Base-by-base conservation (phyloP, 2,329 filamentous ascomycete species). In the Monilinia fructigena region DNA sequence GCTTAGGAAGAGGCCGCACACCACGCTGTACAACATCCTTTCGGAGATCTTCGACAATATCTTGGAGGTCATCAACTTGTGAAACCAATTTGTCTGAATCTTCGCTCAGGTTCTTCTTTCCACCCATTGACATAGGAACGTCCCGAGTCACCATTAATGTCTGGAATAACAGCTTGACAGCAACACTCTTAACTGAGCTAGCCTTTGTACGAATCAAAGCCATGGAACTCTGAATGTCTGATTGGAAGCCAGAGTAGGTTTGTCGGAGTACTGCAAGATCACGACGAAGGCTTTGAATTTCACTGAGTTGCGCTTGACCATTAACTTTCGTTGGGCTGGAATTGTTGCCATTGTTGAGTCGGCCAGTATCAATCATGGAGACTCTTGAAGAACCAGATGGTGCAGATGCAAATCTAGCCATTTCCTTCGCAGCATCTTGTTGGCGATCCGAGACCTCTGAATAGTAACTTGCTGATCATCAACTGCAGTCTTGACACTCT, bases 21-120 rank as follows among this genome's bases (percentile, higher is more conserved):
- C 95, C 95, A 67, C 95, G 91, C 67, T 88, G 84, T 56, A 99
- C 95, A 55, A 99, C 95, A 75, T 99, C 95, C 80, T 99, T 98
- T 68, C 95, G 92, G 54, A 99, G 85, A 76, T 99, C 95, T 78
- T 99, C 95, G 26, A 99, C 92, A 65, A 95, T 83, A 77, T 99
- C 95, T 79, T 98, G 95, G n/a, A 99, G 84, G 75, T 98, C 94
- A 76, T 99, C 95, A 14, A 99, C 95, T 75, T 92, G 90, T 72
- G 87, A 89, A 71, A 99, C 93, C 66, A 99, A 88, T 69, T 88
- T 89, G 77, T 98, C 94, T 0, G 92, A 96, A 76, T 98, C 94
- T 35, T 89, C 83, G 61, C 89, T 91, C 68, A 99, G 86, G 67
- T 89, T 86, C 79, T 96, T 96, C 77, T 96, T 96, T 59, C 94